Conservation (phyloP, 108 stramenopile species). For the Schizochytrium sp. region DNA sequence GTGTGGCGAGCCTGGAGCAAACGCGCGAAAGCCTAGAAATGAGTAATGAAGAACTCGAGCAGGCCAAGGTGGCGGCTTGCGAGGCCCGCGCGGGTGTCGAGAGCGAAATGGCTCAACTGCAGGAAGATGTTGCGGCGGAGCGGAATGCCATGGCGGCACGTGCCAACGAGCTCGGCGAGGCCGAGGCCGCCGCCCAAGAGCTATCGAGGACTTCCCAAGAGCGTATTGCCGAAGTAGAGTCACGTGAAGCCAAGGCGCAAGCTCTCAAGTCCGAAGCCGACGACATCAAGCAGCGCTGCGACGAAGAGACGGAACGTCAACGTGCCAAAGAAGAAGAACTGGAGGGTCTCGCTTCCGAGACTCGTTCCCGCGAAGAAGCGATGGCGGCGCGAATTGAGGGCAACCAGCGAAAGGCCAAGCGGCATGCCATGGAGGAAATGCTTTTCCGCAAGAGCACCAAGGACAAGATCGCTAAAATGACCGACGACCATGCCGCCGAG, state of each 20-base stretch:
- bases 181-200: background rate
- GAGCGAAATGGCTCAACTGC: background rate
- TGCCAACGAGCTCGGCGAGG: background rate
- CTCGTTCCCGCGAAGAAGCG: background rate
- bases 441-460: background rate
- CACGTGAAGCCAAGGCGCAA: background rate
- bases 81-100: background rate
- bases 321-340: background rate
- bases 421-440: background rate
- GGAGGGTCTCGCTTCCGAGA: background rate
- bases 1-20: background rate
- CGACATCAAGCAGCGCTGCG: background rate
- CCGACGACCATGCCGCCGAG: background rate
- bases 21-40: background rate
- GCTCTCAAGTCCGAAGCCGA: background rate
- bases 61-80: background rate
- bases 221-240: background rate
- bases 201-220: background rate
- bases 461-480: background rate
- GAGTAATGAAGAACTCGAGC: background rate
- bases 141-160: background rate
- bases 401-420: background rate
- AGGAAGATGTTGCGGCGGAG: background rate
- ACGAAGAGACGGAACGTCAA: background rate
- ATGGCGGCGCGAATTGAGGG: background rate